Base-by-base conservation (phyloP, 2,329 filamentous ascomycete genomes). In the Verruconis gallopava region DNA sequence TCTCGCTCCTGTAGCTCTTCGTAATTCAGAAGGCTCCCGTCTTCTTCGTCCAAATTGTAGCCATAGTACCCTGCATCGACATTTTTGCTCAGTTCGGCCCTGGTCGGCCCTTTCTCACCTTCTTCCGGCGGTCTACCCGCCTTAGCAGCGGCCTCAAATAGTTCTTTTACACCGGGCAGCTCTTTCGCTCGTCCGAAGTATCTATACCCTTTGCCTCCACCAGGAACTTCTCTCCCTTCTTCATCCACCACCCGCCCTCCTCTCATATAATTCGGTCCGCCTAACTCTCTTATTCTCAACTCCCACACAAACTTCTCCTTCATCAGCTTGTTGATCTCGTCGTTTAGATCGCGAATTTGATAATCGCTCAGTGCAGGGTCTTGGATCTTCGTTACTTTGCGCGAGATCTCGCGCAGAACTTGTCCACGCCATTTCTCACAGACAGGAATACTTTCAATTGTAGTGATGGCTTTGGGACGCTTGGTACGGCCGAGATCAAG, bases 281-380 rank as follows among this genome's bases (percentile, higher is more conserved):
- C 91, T 18, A 96, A 61, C 55, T 93, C 93, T 45, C 88, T 75
- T 52, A 98, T 95, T 64, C 95, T 86, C 52, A 91, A 77, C 69
- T 98, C 91, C 91, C 91, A 98, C 74, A 93, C 88, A 72, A 93
- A 86, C 65, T 98, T 98, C 68, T 98, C 91, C 49, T 86, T 79
- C 85, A 98, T 95, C 48, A 94, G 73, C 66, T 94, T 93, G 71
- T 98, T 98, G 71, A 98, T 93, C 65, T 98, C 91, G 62, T 98
- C 91, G 67, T 98, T 98, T 58, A 98, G 71, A 63, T 98, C 91
- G 55, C 91, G 80, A 61, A 98, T 85, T 69, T 96, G 91, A 68
- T 83, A 96, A 70, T 98, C 91, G 63, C 78, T 85, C n/a, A 98
- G 72, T 37, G 81, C 79, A 5, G 76, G 69, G 53, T 98, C 91